These are phyloP conservation scores for Aspergillus versicolor DNA, from an alignment of 2,329 filamentous ascomycete genomes.

Conservation along the genomic window DNA sequence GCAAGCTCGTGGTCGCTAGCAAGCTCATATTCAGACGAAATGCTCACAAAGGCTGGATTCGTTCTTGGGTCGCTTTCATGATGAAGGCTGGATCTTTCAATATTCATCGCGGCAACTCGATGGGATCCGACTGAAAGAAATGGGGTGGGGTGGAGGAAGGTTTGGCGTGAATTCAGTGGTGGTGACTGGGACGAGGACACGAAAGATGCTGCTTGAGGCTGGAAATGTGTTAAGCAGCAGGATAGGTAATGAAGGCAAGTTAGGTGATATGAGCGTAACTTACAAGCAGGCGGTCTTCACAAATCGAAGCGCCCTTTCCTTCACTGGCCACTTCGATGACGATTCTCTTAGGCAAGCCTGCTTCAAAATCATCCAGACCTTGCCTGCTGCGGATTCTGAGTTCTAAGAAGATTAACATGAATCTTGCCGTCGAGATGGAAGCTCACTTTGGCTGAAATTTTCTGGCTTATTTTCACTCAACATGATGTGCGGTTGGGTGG, in stretches of 20 bases:
- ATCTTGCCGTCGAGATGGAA: not conserved
- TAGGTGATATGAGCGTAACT: not conserved
- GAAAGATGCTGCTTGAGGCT: not conserved
- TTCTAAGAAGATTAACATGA: not conserved
- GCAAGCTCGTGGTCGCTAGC: slow-evolving; percentile 21
- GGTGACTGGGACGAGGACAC: not conserved
- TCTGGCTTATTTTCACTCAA: not conserved
- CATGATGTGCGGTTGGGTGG: not conserved
- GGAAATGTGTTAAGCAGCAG: not conserved
- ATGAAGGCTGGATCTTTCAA: not conserved
- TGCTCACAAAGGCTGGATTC: not conserved
- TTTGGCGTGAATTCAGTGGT: not conserved
- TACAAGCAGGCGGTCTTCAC: not conserved
- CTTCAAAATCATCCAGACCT: not conserved
- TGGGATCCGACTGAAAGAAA: not conserved
- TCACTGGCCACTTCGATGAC: not conserved
- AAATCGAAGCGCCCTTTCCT: not conserved
- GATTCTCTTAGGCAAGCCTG: not conserved
- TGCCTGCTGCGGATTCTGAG: not conserved
- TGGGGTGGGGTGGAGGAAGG: not conserved
- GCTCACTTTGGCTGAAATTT: not conserved
- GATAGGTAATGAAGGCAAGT: not conserved
- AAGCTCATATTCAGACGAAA: slow-evolving; percentile 16
- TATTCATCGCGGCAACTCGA: slow-evolving; percentile 4
- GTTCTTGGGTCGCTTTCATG: not conserved